A percentile compares a stretch with the other conserved stretches of the same genome.
Conservation (phyloP, 139 green algal species). For the Raphidocelis subcapitata region DNA sequence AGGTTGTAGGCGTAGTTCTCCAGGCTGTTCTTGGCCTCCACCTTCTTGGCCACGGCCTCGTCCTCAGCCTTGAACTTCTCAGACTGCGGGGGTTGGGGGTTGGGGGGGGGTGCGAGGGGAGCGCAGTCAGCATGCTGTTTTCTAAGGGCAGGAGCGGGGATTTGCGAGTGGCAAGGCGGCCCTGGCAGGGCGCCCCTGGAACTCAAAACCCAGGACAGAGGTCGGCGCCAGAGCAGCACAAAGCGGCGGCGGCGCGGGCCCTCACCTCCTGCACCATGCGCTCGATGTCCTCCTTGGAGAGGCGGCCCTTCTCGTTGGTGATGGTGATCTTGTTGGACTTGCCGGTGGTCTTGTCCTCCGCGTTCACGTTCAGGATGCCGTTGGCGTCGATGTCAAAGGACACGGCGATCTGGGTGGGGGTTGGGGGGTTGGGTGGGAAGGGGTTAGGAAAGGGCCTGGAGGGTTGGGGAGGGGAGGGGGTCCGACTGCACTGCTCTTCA, state of each 20-base stretch:
- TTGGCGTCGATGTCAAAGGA: slow-evolving; percentile 99
- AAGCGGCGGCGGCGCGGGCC: background rate
- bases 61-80: slow-evolving; percentile 99
- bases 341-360: slow-evolving; percentile 96
- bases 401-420: slow-evolving; percentile 56
- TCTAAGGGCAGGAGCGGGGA: too few species aligned
- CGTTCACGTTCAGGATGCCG: slow-evolving; percentile 97
- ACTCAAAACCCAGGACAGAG: too few species aligned
- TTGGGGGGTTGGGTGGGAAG: too few species aligned
- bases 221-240: too few species aligned
- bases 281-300: slow-evolving; percentile 99
- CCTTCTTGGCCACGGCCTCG: slow-evolving; percentile 85
- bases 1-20: slow-evolving; percentile 96
- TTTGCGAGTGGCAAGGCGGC: too few species aligned
- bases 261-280: slow-evolving; percentile 88
- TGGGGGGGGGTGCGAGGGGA: background rate
- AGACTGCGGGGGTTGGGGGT: slow-evolving; percentile 39
- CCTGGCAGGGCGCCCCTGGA: too few species aligned
- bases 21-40: slow-evolving; percentile 93
- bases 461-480: too few species aligned
- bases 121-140: background rate
- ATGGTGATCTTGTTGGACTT: slow-evolving; percentile 99
- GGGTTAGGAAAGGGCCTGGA: too few species aligned
- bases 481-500: background rate
- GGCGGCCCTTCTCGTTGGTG: slow-evolving; percentile 98